These are phyloP conservation scores for Pelagophyceae sp. DNA, from an alignment of 352 stramenopile species.

Conservation along the genomic window DNA sequence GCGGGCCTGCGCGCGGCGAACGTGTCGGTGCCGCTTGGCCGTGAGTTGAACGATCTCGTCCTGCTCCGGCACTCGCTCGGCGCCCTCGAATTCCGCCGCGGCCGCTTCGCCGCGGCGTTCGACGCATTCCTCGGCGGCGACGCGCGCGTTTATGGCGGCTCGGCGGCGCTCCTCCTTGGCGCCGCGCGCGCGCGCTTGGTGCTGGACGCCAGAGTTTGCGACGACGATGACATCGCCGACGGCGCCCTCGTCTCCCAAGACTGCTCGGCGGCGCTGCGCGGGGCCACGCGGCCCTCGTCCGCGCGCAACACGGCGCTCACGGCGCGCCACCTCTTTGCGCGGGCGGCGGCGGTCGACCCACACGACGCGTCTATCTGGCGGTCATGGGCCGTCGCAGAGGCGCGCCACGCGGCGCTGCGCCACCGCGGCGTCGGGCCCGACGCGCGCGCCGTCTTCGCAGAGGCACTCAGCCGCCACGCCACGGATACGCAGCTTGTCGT, in stretches of 20 bases:
- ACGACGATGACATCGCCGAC: not conserved
- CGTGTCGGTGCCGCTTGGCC: not conserved
- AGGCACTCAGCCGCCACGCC: not conserved
- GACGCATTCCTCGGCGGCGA: not conserved
- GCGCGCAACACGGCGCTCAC: not conserved
- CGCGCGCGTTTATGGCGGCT: not conserved
- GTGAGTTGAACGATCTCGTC: not conserved
- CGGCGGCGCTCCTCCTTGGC: not conserved
- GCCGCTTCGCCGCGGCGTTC: not conserved
- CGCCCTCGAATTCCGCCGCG: not conserved
- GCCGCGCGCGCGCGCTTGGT: not conserved
- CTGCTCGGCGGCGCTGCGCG: not conserved
- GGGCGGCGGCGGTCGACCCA: not conserved
- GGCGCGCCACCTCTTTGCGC: not conserved
- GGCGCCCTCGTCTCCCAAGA: not conserved
- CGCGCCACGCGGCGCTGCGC: not conserved
- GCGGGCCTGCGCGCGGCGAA: not conserved
- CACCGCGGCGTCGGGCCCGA: not conserved
- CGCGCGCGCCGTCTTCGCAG: not conserved
- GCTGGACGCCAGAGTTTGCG: not conserved
- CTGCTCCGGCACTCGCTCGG: not conserved
- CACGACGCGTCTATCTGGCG: not conserved
- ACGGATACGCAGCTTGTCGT: not conserved
- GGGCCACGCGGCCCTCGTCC: not conserved
- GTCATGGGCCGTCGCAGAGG: not conserved